These are phyloP conservation scores for Aspergillus proliferans DNA, from an alignment of 2,329 filamentous ascomycete species.

Conservation along the genomic window DNA sequence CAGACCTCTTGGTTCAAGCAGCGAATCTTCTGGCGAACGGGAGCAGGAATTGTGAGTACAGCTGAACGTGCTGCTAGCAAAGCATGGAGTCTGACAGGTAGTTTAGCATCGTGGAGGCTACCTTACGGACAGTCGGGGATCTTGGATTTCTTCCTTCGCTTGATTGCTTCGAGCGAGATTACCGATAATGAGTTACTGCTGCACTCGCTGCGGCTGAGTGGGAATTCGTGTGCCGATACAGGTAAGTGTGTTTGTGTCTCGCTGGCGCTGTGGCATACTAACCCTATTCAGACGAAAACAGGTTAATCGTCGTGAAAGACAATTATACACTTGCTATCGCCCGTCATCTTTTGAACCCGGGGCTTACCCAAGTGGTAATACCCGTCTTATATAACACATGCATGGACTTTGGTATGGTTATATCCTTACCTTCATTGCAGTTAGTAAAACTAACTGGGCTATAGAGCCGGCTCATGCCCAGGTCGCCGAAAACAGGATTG, in stretches of 20 bases:
- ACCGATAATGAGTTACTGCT: conserved; percentile 28
- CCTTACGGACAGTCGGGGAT: conserved; percentile 36
- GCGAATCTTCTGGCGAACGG: conserved; percentile 37
- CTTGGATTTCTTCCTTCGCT: conserved; percentile 36
- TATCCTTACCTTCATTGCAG: background rate
- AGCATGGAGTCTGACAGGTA: conserved; percentile 5
- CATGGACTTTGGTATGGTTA: conserved; percentile 36
- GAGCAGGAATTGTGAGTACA: conserved; percentile 37
- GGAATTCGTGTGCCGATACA: conserved; percentile 43
- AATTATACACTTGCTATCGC: conserved; percentile 36
- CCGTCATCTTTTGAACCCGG: conserved; percentile 26
- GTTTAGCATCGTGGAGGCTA: conserved; percentile 33
- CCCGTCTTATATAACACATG: conserved; percentile 43
- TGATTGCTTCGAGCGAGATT: conserved; percentile 27
- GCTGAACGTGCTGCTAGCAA: background rate
- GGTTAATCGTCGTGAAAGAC: conserved; percentile 32
- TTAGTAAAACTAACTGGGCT: conserved; percentile 14
- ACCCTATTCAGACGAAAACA: conserved; percentile 34
- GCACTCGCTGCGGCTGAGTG: conserved; percentile 38
- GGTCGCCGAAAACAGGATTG: conserved; percentile 29
- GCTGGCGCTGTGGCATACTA: conserved; percentile 3
- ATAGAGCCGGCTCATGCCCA: conserved; percentile 36
- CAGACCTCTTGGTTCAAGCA: conserved; percentile 28
- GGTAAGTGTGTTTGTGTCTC: conserved; percentile 17
- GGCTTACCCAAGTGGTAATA: conserved; percentile 34